Percentiles rank a stretch among this genome's conserved stretches.
These are phyloP conservation scores for Epichloe aotearoae DNA, from an alignment of 2,329 filamentous ascomycete genomes.

Conservation along the genomic window DNA sequence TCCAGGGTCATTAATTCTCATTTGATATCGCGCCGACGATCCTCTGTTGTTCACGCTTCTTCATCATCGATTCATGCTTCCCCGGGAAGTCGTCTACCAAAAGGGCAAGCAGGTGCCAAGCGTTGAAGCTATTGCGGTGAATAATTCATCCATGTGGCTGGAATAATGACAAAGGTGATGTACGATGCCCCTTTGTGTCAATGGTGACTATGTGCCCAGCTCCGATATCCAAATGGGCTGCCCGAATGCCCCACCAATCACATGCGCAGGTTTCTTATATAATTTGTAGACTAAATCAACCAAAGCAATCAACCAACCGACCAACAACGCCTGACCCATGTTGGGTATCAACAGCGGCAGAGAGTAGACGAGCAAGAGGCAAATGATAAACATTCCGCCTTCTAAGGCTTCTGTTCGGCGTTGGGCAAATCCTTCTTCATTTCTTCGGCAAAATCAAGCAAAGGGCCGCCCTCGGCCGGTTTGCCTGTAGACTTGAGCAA, in stretches of 20 bases:
- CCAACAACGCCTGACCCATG: slow-evolving; percentile 5
- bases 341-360: neutral
- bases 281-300: neutral
- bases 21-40: slow-evolving; percentile 2
- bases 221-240: neutral
- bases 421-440: slow-evolving; percentile 36
- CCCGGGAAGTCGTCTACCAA: neutral
- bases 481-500: slow-evolving; percentile 35
- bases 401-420: slow-evolving; percentile 1
- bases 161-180: neutral
- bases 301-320: neutral
- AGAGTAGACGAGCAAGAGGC: neutral
- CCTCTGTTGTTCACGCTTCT: slow-evolving; percentile 5
- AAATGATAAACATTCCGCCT: neutral
- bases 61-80: neutral
- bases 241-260: neutral
- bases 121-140: neutral
- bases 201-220: neutral
- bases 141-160: neutral
- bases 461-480: slow-evolving; percentile 29
- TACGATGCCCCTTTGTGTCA: neutral
- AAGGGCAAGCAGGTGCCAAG: neutral
- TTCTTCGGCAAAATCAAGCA: slow-evolving; percentile 44
- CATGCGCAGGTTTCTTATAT: neutral
- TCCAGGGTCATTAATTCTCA: slow-evolving; percentile 7